These are phyloP conservation scores for Diaporthe longicolla DNA, from an alignment of 2,329 filamentous ascomycete genomes.

Conservation along the genomic window DNA sequence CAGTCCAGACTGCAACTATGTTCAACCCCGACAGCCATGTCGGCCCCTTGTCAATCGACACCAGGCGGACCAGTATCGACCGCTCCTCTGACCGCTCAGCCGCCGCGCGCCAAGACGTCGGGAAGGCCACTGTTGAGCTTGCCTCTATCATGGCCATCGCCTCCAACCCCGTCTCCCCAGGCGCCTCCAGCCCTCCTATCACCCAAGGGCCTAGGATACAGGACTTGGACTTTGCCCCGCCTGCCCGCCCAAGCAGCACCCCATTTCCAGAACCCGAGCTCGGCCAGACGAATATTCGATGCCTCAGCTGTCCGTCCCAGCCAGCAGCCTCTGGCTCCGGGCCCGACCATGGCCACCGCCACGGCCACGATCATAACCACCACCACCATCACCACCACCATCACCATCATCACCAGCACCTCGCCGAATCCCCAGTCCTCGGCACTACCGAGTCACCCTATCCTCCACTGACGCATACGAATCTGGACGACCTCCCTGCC, in stretches of 20 bases:
- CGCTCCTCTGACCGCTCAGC: slow-evolving; percentile 47
- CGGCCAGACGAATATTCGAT: slow-evolving; percentile 59
- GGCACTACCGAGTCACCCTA: slow-evolving; percentile 17
- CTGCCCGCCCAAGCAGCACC: slow-evolving; percentile 71
- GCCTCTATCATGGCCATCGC: slow-evolving; percentile 61
- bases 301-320: slow-evolving; percentile 55
- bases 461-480: slow-evolving; percentile 46
- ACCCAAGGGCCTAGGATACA: slow-evolving; percentile 60
- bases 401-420: slow-evolving; percentile 41
- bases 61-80: slow-evolving; percentile 44
- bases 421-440: slow-evolving; percentile 44
- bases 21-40: slow-evolving; percentile 45
- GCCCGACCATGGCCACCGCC: slow-evolving; percentile 47
- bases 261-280: slow-evolving; percentile 70
- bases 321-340: slow-evolving; percentile 48
- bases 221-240: slow-evolving; percentile 66
- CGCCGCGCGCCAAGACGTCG: slow-evolving; percentile 53
- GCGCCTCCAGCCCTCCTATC: slow-evolving; percentile 65
- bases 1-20: slow-evolving; percentile 43
- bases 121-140: slow-evolving; percentile 58
- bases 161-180: slow-evolving; percentile 70
- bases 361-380: slow-evolving; percentile 45
- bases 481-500: slow-evolving; percentile 70
- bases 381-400: slow-evolving; percentile 33
- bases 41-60: slow-evolving; percentile 49